Conservation (phyloP, 768 basidiomycete species). For the Lentinula guzmanii region DNA sequence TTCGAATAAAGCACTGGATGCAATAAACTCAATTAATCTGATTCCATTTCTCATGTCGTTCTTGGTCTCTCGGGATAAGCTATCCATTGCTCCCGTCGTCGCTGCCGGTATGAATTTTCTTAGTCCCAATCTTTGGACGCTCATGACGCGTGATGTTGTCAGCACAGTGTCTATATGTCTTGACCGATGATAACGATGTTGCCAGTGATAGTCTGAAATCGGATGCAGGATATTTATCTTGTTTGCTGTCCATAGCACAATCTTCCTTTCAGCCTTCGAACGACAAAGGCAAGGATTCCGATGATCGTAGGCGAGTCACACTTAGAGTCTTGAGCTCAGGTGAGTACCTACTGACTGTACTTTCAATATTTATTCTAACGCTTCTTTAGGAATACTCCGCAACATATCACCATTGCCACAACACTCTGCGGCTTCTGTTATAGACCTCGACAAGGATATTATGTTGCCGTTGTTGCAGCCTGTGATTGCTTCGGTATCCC, state of each 20-base stretch:
- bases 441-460: conserved; percentile 69
- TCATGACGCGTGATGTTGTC: conserved; percentile 1
- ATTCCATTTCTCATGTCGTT: conserved; percentile 90
- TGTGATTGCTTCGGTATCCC: conserved; percentile 52
- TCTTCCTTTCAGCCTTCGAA: conserved; percentile 21
- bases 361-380: not conserved
- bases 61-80: conserved; percentile 58
- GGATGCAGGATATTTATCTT: conserved; percentile 55
- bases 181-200: conserved; percentile 86
- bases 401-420: conserved; percentile 75
- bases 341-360: conserved; percentile 19
- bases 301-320: conserved; percentile 43
- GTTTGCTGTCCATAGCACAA: conserved; percentile 58
- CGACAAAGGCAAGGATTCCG: conserved; percentile 33
- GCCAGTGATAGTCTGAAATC: conserved; percentile 60
- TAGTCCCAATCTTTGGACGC: not conserved
- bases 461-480: conserved; percentile 67
- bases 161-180: conserved; percentile 91
- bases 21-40: conserved; percentile 76
- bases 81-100: conserved; percentile 67
- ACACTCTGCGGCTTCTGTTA: conserved; percentile 50
- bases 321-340: conserved; percentile 71
- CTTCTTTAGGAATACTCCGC: conserved; percentile 55
- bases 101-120: conserved; percentile 60
- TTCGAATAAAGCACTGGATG: conserved; percentile 85